These are phyloP conservation scores for Rhodotorula paludigena DNA, from an alignment of 768 basidiomycete genomes.

Conservation along the genomic window DNA sequence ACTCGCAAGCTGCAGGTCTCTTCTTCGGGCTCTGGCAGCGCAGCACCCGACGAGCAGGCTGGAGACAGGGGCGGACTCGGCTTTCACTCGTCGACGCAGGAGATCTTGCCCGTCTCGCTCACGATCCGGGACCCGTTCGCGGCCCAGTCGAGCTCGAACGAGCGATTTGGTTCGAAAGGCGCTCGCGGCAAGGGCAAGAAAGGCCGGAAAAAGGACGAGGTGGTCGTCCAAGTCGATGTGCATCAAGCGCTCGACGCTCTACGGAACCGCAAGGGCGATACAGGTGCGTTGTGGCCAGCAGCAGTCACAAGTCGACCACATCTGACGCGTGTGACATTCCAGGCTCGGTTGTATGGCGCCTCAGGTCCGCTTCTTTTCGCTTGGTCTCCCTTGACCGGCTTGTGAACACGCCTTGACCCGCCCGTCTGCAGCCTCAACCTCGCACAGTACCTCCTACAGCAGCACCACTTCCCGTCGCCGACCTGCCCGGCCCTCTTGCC, in stretches of 20 bases:
- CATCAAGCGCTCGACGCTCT: constrained; percentile 11
- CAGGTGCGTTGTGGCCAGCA: no score
- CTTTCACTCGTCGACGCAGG: background rate
- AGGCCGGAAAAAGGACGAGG: background rate
- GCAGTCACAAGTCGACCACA: no score
- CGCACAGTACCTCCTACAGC: constrained; percentile 11
- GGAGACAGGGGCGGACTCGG: constrained; percentile 6
- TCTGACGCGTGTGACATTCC: accelerated
- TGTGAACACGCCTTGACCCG: background rate
- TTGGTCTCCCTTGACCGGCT: background rate
- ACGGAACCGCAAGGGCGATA: constrained; percentile 27
- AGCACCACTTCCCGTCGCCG: constrained; percentile 25
- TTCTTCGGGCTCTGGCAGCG: background rate
- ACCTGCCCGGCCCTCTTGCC: constrained; percentile 4
- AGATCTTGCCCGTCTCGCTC: constrained; percentile 8
- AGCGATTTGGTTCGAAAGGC: background rate
- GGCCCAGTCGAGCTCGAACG: background rate
- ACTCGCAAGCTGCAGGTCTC: constrained; percentile 10
- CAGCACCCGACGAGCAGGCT: background rate
- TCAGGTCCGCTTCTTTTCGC: background rate
- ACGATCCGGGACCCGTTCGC: background rate
- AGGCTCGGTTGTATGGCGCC: constrained; percentile 30
- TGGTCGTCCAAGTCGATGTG: constrained; percentile 12
- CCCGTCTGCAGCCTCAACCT: constrained; percentile 15
- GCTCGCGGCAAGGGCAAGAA: background rate